Percentiles rank a stretch among this genome's conserved stretches.
These are phyloP conservation scores for Blastobotrys mokoenaii DNA, from an alignment of 805 yeast genomes.

Conservation along the genomic window DNA sequence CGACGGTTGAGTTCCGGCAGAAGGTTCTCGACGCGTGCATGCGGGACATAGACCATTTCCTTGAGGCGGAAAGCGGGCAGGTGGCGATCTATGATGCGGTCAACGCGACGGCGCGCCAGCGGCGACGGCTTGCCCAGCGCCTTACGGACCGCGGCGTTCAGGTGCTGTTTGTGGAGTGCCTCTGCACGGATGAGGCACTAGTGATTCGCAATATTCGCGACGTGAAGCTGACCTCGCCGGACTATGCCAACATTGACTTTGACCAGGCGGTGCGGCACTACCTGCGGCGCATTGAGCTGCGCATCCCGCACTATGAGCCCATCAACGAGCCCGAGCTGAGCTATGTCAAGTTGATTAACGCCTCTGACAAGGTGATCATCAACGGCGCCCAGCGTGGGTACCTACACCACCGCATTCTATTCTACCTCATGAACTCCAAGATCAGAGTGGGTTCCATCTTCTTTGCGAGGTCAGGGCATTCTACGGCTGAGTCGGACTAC, in stretches of 20 bases:
- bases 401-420: slow-evolving; percentile 81
- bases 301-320: slow-evolving; percentile 65
- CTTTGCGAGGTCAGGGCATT: slow-evolving; percentile 55
- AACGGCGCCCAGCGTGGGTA: slow-evolving; percentile 83
- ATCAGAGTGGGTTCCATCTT: slow-evolving; percentile 85
- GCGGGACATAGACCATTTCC: slow-evolving; percentile 61
- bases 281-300: slow-evolving; percentile 56
- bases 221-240: slow-evolving; percentile 75
- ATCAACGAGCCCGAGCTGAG: slow-evolving; percentile 53
- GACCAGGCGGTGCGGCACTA: slow-evolving; percentile 71
- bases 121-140: slow-evolving; percentile 47
- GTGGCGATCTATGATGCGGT: slow-evolving; percentile 95
- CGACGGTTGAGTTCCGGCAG: slow-evolving; percentile 46
- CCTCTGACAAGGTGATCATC: slow-evolving; percentile 75
- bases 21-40: slow-evolving; percentile 56
- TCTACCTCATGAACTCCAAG: slow-evolving; percentile 83
- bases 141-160: slow-evolving; percentile 57
- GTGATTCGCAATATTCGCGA: slow-evolving; percentile 71
- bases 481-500: slow-evolving; percentile 37
- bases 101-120: slow-evolving; percentile 65
- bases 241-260: slow-evolving; percentile 69
- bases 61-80: slow-evolving; percentile 75
- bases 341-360: slow-evolving; percentile 80
- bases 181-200: slow-evolving; percentile 64
- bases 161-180: slow-evolving; percentile 79